Evolutionary conservation across 2,329 filamentous ascomycete species (phyloP).

Genomic region (Colletotrichum sidae): DNA sequence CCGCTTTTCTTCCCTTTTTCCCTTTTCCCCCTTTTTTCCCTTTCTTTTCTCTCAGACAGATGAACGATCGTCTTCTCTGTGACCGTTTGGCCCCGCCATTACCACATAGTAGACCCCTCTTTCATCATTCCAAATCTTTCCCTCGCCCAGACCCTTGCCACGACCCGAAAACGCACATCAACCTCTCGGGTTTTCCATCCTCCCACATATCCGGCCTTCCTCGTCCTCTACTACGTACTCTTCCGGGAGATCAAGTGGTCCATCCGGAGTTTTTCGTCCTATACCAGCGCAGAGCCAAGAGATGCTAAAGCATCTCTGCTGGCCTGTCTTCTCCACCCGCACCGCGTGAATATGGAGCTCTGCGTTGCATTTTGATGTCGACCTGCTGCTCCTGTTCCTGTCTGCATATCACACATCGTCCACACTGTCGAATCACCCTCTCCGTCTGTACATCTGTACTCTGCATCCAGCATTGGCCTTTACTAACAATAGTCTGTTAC

Average conservation of each 20-base stretch:
- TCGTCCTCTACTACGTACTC: background rate
- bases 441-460: constrained; percentile 5
- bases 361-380: no score
- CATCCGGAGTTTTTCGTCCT: constrained; percentile 24
- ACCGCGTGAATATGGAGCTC: background rate
- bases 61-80: background rate
- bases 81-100: background rate
- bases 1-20: background rate
- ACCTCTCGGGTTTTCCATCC: background rate
- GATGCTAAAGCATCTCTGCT: constrained; percentile 8
- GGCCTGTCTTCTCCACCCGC: constrained; percentile 14
- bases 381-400: no score
- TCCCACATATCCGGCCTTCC: background rate
- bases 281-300: constrained; percentile 25
- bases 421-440: background rate
- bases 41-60: background rate
- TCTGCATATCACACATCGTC: background rate
- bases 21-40: background rate
- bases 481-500: constrained; percentile 28
- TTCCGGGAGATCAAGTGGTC: constrained; percentile 11
- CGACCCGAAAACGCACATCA: background rate
- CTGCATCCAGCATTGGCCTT: constrained; percentile 22
- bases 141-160: background rate
- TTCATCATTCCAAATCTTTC: background rate
- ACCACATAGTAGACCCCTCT: background rate